These are phyloP conservation scores for Agapanthus africanus DNA, from an alignment of 106 monocot species.

Conservation along the genomic window DNA sequence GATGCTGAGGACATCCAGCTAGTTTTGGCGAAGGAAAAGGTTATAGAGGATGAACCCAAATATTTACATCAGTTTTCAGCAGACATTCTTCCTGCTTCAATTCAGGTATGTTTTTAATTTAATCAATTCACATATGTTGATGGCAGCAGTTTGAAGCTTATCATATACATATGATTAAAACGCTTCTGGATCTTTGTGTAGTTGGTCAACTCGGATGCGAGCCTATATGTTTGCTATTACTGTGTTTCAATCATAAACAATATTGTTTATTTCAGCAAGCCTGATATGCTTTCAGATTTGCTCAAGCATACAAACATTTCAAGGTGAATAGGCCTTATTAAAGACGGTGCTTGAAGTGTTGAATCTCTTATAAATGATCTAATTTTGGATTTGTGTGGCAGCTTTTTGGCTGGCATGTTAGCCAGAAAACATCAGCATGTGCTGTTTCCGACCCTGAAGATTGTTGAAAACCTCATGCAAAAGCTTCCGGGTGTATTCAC, in stretches of 20 bases:
- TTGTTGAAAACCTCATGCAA: constrained; percentile 64
- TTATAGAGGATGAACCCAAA: constrained; percentile 40
- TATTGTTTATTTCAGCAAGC: constrained; percentile 42
- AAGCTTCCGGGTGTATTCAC: constrained; percentile 56
- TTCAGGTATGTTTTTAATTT: constrained; percentile 69
- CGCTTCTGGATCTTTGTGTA: constrained; percentile 20
- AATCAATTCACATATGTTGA: too few species aligned
- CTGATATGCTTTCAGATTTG: constrained; percentile 52
- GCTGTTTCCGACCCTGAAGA: constrained; percentile 46
- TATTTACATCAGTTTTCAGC: constrained; percentile 52
- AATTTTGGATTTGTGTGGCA: constrained; percentile 22
- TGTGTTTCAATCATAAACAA: constrained; percentile 59
- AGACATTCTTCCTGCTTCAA: constrained; percentile 55
- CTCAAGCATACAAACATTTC: constrained; percentile 58
- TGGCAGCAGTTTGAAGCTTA: constrained; percentile 1
- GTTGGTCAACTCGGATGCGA: constrained; percentile 73
- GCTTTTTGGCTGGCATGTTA: constrained; percentile 72
- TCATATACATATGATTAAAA: neutral
- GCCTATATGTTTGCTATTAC: constrained; percentile 49
- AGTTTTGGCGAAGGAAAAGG: constrained; percentile 53
- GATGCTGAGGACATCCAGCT: constrained; percentile 32
- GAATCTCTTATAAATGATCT: constrained; percentile 6
- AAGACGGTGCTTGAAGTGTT: constrained; percentile 7
- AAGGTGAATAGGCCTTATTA: constrained; percentile 40
- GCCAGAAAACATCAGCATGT: constrained; percentile 61